A percentile compares a stretch with the other conserved stretches of the same genome.
These are phyloP conservation scores for Crepidotus variabilis DNA, from an alignment of 768 basidiomycete species.

Conservation along the genomic window DNA sequence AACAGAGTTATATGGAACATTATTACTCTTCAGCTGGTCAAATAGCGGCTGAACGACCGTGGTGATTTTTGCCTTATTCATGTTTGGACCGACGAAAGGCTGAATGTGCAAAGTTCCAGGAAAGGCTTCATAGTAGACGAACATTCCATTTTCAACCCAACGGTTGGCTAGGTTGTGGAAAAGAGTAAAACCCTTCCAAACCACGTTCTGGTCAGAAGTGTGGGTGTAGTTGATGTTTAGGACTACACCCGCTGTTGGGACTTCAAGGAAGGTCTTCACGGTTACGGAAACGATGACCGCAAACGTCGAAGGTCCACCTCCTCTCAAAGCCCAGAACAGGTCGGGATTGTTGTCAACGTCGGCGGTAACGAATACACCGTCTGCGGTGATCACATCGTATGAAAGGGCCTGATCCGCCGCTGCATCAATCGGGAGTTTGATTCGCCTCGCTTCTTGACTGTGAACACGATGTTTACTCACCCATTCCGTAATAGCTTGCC, in stretches of 20 bases:
- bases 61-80: slow-evolving; percentile 5
- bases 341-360: slow-evolving; percentile 31
- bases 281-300: slow-evolving; percentile 11
- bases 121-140: too few relatives aligned
- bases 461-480: background rate
- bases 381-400: slow-evolving; percentile 36
- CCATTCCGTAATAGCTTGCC: slow-evolving; percentile 18
- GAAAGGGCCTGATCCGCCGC: slow-evolving; percentile 24
- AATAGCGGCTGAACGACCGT: slow-evolving; percentile 10
- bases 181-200: slow-evolving; percentile 11
- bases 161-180: slow-evolving; percentile 11
- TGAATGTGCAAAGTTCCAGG: slow-evolving; percentile 6
- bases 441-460: background rate
- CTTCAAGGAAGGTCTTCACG: slow-evolving; percentile 18
- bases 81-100: slow-evolving; percentile 14
- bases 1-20: slow-evolving; percentile 6
- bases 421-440: background rate
- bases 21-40: slow-evolving; percentile 5
- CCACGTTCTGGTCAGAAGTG: slow-evolving; percentile 8
- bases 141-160: slow-evolving; percentile 10
- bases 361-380: slow-evolving; percentile 27
- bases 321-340: too few relatives aligned
- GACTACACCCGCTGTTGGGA: slow-evolving; percentile 7
- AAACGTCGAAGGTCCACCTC: slow-evolving; percentile 20
- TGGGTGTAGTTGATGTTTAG: slow-evolving; percentile 13